Evolutionary conservation across 495 filamentous ascomycete genomes (phyloP), one percentile per base, ranked within the genome.

Genomic region (Penicillium chermesinum): DNA sequence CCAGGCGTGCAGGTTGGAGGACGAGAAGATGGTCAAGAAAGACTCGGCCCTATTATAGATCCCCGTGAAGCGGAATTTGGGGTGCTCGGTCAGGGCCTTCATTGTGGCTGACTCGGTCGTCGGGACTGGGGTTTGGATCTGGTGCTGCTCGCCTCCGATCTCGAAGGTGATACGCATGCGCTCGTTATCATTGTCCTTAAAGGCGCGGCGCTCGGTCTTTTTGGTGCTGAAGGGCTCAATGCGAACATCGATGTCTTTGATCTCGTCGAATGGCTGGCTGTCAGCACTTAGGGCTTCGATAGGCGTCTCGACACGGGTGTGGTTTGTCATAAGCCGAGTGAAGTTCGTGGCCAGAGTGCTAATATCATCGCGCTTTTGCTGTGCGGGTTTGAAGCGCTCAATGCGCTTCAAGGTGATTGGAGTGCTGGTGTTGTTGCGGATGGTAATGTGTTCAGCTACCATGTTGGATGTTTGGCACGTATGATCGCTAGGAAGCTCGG

Each of bases 401-500:
- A 95, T 73, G 46, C 78, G 67, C 65, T 81, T 88, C 54, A 97
- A 71, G 37, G 82, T 78, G 21, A 96, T 70, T 1, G 82, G 73
- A 5, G 76, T 87, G 50, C 81, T 71, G 32, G 90, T 91, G 47
- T 96, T 75, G 62, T 98, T 98, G 54, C 91, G 91, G 63, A 98
- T 82, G 4, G 81, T 89, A 37, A 97, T 66, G 39, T 61, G 46
- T 37, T 73, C 64, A 37, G 69, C 68, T 20, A 67, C 69, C 71
- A 73, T 75, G 43, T 35, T 65, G 55, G 41, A 19, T 30, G 25
- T 21, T 34, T 32, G 17, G 14, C 38, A 40, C 33, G 41, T 33
- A 17, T 2, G 17, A 38, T 30, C 18, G 12, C 19, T 39, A 7
- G 25, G 18, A 40, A 46, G 22, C 25, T 34, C 22, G 19, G 22